These are phyloP conservation scores for Stellera chamaejasme DNA, from an alignment of 345 rosid species.

Conservation along the genomic window DNA sequence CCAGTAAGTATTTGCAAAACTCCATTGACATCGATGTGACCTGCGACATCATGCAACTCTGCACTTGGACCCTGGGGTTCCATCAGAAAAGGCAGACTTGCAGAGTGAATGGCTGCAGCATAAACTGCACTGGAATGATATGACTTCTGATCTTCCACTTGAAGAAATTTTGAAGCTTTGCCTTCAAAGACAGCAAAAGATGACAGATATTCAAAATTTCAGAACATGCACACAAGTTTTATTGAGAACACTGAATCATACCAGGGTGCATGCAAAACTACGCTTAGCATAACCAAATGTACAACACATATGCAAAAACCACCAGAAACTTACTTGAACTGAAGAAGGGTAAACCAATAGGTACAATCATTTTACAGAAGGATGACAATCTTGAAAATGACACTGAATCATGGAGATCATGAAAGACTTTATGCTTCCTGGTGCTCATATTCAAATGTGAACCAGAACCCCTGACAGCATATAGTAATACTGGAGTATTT, in stretches of 20 bases:
- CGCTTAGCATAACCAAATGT: neutral
- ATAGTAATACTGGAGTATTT: constrained; percentile 63
- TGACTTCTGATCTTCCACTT: constrained; percentile 58
- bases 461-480: constrained; percentile 48
- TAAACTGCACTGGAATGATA: constrained; percentile 78
- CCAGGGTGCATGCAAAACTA: neutral
- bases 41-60: constrained; percentile 38
- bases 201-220: constrained; percentile 1
- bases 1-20: constrained; percentile 49
- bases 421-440: constrained; percentile 40
- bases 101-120: constrained; percentile 78
- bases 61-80: constrained; percentile 37
- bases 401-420: constrained; percentile 71
- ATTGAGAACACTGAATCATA: neutral
- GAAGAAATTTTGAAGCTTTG: constrained; percentile 50
- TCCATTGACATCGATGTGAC: constrained; percentile 48
- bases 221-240: constrained; percentile 1
- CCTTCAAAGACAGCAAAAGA: constrained; percentile 31
- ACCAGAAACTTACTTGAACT: constrained; percentile 43
- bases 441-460: constrained; percentile 35
- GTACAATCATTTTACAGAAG: constrained; percentile 63
- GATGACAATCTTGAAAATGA: constrained; percentile 72
- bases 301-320: neutral
- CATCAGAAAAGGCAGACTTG: constrained; percentile 66
- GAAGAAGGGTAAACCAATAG: constrained; percentile 74